phyloP scores from a whole-genome alignment of 139 green algal species.

The Raphidocelis subcapitata region DNA sequence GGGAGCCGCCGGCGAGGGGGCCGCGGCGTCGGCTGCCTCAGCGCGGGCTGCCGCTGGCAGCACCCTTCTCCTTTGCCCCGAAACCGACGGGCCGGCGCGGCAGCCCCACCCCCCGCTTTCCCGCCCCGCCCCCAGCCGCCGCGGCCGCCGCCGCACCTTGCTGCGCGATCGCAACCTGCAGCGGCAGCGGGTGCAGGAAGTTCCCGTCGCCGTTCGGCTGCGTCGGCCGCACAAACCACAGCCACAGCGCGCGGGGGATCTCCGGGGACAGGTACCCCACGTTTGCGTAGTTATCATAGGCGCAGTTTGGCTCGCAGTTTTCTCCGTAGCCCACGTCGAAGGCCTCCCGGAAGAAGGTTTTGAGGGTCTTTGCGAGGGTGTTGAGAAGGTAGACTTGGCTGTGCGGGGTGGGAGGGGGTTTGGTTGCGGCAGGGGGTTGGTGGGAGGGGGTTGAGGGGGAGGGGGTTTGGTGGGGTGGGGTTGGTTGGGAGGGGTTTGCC shows the following conservation, averaged over 20 bases:
- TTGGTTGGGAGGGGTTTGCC: neutral
- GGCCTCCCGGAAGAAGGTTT: constrained; percentile 15
- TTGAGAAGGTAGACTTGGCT: constrained; percentile 16
- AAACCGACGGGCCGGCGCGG: no score
- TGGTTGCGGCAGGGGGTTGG: neutral
- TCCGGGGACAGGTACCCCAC: constrained; percentile 15
- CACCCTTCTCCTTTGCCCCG: neutral
- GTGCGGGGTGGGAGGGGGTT: neutral
- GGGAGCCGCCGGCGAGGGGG: no score
- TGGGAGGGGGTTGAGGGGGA: neutral
- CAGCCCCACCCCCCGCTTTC: neutral
- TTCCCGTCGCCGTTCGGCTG: constrained; percentile 6
- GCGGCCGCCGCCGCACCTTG: neutral
- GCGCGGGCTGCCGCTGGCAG: neutral
- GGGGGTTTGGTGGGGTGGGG: neutral
- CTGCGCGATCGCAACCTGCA: constrained; percentile 15
- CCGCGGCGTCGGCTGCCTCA: neutral
- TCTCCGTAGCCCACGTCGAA: constrained; percentile 23
- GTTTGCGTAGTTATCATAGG: constrained; percentile 22
- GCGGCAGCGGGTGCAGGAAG: constrained; percentile 23
- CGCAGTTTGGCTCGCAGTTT: constrained; percentile 23
- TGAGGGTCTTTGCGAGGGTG: constrained; percentile 1
- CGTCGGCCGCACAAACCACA: constrained; percentile 27
- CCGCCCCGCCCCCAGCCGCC: neutral
- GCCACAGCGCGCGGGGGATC: constrained; percentile 11